Conservation (phyloP, 148 eudicot genomes). For the Heliamphora exappendiculata region DNA sequence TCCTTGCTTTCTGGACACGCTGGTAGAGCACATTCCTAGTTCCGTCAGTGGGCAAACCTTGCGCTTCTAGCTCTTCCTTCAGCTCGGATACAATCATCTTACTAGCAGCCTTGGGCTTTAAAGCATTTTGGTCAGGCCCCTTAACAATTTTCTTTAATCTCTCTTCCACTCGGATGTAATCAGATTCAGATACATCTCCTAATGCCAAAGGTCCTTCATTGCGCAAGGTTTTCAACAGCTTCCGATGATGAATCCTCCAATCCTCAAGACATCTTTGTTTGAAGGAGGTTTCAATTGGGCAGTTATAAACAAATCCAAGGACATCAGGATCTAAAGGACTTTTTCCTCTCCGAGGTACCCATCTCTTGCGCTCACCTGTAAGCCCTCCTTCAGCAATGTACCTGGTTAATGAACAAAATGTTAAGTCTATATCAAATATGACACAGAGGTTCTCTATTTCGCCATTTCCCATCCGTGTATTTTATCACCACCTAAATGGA, state of each 20-base stretch:
- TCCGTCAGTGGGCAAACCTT: slow-evolving; percentile 93
- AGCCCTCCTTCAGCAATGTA: slow-evolving; percentile 91
- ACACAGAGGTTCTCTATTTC: background rate
- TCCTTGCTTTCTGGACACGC: slow-evolving; percentile 94
- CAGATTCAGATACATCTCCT: slow-evolving; percentile 69
- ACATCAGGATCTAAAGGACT: slow-evolving; percentile 95
- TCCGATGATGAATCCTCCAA: slow-evolving; percentile 62
- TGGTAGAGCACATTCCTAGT: slow-evolving; percentile 92
- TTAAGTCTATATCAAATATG: slow-evolving; percentile 12
- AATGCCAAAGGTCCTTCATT: slow-evolving; percentile 67
- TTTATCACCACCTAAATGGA: background rate
- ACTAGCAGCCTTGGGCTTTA: slow-evolving; percentile 98
- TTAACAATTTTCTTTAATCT: slow-evolving; percentile 70
- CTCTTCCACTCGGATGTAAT: slow-evolving; percentile 77
- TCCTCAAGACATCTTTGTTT: slow-evolving; percentile 88
- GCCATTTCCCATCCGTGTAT: background rate
- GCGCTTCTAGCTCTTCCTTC: slow-evolving; percentile 94
- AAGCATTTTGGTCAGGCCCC: slow-evolving; percentile 66
- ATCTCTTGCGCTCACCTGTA: slow-evolving; percentile 93
- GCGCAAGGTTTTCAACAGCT: slow-evolving; percentile 59
- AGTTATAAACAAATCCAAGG: slow-evolving; percentile 66
- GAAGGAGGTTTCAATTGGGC: slow-evolving; percentile 84
- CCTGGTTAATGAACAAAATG: slow-evolving; percentile 35
- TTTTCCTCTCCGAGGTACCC: slow-evolving; percentile 98
- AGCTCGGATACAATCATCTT: slow-evolving; percentile 93